Conservation (phyloP, 495 filamentous ascomycete species). For the Hypoxylon perforatum region DNA sequence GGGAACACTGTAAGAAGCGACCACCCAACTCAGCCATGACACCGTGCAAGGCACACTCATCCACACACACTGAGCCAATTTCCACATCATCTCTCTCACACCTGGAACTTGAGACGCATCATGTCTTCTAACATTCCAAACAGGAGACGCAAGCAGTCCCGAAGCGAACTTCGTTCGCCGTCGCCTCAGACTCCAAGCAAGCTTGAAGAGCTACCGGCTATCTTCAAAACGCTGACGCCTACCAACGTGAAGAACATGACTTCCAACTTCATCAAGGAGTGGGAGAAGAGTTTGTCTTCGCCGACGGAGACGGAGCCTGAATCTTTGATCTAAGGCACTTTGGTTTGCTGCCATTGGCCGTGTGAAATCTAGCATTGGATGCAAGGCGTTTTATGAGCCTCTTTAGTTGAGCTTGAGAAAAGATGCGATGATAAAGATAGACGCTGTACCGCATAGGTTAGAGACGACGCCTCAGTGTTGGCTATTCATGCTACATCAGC, state of each 20-base stretch:
- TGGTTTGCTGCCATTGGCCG: neutral
- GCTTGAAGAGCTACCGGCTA: conserved; percentile 70
- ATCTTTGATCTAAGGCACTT: conserved; percentile 24
- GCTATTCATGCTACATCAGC: neutral
- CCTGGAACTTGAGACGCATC: neutral
- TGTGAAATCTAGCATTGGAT: neutral
- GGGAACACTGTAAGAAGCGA: conserved; percentile 55
- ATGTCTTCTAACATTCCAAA: conserved; percentile 32
- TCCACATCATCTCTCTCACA: conserved; percentile 24
- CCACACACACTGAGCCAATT: conserved; percentile 12
- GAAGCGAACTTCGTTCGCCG: conserved; percentile 51
- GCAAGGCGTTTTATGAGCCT: neutral
- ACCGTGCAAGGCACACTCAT: conserved; percentile 30
- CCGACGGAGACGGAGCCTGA: conserved; percentile 33
- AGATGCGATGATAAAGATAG: neutral
- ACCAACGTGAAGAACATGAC: conserved; percentile 76
- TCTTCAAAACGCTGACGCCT: conserved; percentile 68
- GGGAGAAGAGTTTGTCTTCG: conserved; percentile 68
- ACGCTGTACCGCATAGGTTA: neutral
- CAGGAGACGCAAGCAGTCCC: conserved; percentile 44
- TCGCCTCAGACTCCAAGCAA: conserved; percentile 44
- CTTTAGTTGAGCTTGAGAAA: neutral
- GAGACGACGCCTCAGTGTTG: neutral
- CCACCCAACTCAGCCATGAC: conserved; percentile 16
- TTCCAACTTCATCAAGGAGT: conserved; percentile 79